These are phyloP conservation scores for Pittosporum tobira DNA, from an alignment of 129 eudicot genomes.

Conservation along the genomic window DNA sequence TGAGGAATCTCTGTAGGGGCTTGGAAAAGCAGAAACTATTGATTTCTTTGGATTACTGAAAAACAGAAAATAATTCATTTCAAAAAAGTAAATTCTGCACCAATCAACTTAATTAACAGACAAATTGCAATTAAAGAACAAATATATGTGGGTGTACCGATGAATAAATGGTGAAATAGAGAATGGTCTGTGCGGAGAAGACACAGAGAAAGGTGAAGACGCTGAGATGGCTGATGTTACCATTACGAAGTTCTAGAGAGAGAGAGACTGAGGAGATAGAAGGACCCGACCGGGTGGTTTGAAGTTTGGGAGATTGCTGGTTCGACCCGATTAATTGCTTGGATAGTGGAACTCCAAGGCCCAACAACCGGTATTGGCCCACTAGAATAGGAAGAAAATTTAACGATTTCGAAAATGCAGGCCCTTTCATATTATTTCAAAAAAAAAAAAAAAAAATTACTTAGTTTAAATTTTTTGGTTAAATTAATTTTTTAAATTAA, in stretches of 20 bases:
- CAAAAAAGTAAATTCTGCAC: background rate
- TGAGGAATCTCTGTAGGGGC: constrained; percentile 42
- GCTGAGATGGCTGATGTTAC: no score
- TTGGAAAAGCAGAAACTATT: constrained; percentile 37
- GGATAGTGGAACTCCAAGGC: background rate
- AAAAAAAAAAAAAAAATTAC: no score
- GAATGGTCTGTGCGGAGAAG: no score
- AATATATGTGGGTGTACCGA: constrained; percentile 15
- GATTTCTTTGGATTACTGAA: constrained; percentile 36
- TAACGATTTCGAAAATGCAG: no score
- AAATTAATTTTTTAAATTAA: no score
- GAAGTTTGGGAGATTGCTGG: background rate
- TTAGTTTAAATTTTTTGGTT: no score
- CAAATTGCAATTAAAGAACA: background rate
- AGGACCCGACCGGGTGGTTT: no score
- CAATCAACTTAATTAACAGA: constrained; percentile 4
- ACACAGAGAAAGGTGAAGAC: background rate
- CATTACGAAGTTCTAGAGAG: no score
- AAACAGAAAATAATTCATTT: background rate
- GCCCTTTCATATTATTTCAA: no score
- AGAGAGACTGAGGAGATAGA: no score
- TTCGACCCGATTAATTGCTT: background rate
- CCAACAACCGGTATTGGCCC: background rate
- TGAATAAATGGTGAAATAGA: constrained; percentile 15
- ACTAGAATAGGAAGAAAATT: no score